Conservation (phyloP, 805 yeast species). For the Kluyveromyces wickerhamii region DNA sequence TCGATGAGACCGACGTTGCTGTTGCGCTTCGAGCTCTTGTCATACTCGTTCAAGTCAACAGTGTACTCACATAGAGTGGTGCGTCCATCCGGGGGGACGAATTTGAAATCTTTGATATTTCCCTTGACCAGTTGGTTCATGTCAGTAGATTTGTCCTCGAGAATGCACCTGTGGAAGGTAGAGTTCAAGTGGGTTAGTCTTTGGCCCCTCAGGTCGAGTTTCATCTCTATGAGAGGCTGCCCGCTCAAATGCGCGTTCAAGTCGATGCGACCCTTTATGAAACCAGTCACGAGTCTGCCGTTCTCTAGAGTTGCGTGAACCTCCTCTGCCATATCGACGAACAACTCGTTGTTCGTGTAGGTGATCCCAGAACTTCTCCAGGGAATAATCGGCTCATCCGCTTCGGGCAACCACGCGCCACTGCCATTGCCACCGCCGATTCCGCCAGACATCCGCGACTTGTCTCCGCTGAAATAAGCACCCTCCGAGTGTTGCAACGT, state of each 20-base stretch:
- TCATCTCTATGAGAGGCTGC: constrained; percentile 59
- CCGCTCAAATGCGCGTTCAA: constrained; percentile 71
- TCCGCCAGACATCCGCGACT: background rate
- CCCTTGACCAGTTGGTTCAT: background rate
- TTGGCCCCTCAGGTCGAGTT: constrained; percentile 40
- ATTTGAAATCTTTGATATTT: constrained; percentile 39
- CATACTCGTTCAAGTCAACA: constrained; percentile 51
- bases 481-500: constrained; percentile 3
- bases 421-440: background rate
- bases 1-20: constrained; percentile 21
- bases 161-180: constrained; percentile 3
- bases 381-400: constrained; percentile 36
- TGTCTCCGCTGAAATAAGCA: background rate
- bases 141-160: background rate
- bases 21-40: constrained; percentile 12
- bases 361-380: constrained; percentile 75
- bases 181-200: constrained; percentile 7
- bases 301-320: constrained; percentile 42
- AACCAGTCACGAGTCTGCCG: constrained; percentile 17
- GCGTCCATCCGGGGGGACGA: constrained; percentile 86
- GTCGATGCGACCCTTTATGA: constrained; percentile 54
- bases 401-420: background rate
- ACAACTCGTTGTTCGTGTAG: constrained; percentile 75
- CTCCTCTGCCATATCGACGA: constrained; percentile 70
- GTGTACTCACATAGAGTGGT: constrained; percentile 56